Evolutionary conservation across 2,329 filamentous ascomycete genomes (phyloP), one percentile per base, ranked within the genome.

Genomic region (Botrytis paeoniae): DNA sequence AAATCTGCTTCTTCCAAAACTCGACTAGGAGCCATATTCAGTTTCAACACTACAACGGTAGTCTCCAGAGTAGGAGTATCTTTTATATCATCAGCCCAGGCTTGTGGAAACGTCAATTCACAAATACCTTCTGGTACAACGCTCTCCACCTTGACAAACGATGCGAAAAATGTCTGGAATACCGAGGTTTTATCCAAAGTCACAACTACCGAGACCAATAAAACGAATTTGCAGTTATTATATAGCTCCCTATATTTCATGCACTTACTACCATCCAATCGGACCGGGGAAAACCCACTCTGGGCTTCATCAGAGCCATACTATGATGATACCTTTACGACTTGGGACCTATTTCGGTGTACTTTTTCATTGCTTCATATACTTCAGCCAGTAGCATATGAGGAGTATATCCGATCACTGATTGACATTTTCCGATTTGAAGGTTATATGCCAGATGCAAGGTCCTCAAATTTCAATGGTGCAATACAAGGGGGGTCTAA

Each of bases 261-360:
- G 74, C 71, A 75, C 69, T 43, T 75, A 16, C 29, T 75, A 35
- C 74, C 91, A 0, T 90, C 89, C 0, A 91, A 93, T 79, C 88
- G 90, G 74, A 92, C 90, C 0, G 89, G 89, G 0, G 91, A 93
- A 79, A 93, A 93, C 74, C 90, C 90, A 0, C 81, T 85, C 0
- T 93, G 91, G 90, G 78, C 82, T 2, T 89, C 88, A 1, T 77
- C 79, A 0, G 91, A 93, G 79, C 90, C 91, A 1, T 92, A 91
- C 77, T 93, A 91, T 78, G 89, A 92, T 75, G 91, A 93, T 73
- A 87, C 90, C 22, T 92, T 92, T 78, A 92, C 91, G 0, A 86
- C 91, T 45, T 93, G 91, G 91, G 86, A 88, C 66, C 70, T 83
- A 25, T 85, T 92, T 79, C 87, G 91, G 32, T 92, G 89, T 79